phyloP scores from a whole-genome alignment of 2,329 filamentous ascomycete genomes.

The Teratosphaeria destructans region DNA sequence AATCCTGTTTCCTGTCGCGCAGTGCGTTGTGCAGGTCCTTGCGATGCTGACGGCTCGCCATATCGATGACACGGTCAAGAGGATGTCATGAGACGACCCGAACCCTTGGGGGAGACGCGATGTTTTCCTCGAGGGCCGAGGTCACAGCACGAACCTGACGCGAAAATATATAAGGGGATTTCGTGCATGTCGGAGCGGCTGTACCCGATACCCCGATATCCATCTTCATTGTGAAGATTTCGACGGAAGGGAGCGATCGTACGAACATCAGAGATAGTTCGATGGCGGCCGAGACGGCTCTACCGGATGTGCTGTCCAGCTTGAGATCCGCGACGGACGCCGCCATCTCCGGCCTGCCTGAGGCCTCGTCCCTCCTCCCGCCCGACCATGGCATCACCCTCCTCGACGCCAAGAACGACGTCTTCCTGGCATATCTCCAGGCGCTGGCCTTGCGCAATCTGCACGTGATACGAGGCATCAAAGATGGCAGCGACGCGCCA shows the following conservation, averaged over 20 bases:
- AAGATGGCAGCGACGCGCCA: constrained; percentile 27
- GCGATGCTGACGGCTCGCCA: too few species aligned
- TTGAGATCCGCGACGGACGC: constrained; percentile 55
- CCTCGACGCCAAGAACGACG: constrained; percentile 89
- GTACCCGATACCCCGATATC: background rate
- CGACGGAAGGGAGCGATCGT: background rate
- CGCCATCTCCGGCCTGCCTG: constrained; percentile 41
- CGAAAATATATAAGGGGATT: background rate
- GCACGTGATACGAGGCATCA: constrained; percentile 27
- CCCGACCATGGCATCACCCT: constrained; percentile 83
- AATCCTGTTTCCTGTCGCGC: too few species aligned
- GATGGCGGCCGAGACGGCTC: constrained; percentile 29
- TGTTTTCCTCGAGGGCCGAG: background rate
- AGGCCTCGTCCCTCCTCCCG: constrained; percentile 53
- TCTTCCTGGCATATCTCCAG: constrained; percentile 92
- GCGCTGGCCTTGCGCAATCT: constrained; percentile 69
- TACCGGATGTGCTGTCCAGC: constrained; percentile 30
- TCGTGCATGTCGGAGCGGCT: background rate
- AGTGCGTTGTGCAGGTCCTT: too few species aligned
- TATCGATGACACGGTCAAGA: too few species aligned
- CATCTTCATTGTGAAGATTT: background rate
- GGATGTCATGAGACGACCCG: too few species aligned
- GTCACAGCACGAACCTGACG: background rate
- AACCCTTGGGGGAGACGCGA: background rate
- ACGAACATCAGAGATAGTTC: constrained; percentile 6